Evolutionary conservation across 257 asterid genomes (phyloP), one percentile per base, ranked within the genome.

Genomic region (Solanum clarkiae): DNA sequence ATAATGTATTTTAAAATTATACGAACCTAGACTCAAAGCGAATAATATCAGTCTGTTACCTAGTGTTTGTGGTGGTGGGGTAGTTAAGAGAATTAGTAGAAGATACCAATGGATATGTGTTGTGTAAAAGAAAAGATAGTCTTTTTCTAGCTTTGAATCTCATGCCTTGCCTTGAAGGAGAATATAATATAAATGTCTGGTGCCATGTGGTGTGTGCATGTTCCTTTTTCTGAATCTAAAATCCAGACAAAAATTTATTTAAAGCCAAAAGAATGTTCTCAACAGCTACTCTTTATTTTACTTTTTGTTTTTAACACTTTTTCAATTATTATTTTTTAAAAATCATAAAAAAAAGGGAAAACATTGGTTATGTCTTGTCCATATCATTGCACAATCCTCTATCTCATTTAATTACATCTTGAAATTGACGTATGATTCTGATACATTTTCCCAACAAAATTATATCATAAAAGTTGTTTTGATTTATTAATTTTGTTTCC

Each of bases 221-320:
- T 82, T 82, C 53, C 80, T 59, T 72, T 80, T 82, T 45, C 84
- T 62, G 49, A 45, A 16, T 36, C 26, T 55, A 69, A 40, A 29
- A 29, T 86, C 53, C 79, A 56, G 87, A 89, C 90, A 88, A 87
- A 84, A n/a, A 29, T 55, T 44, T 22, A 45, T 42, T 80, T 80
- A 85, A 92, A 86, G 92, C 80, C 69, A 42, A 83, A 79, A 71
- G 91, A 92, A 92, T 91, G 93, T 91, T 92, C 90, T 91, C 91
- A 88, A 88, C 83, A 84, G 22, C 80, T 86, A 88, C 86, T 69
- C 84, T 89, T 81, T 74, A 18, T 70, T 22, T 49, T 74, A 2
- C 72, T 65, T 60, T 29, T 59, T 36, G 70, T 81, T 45, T 80
- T 63, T 3, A 49, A 82, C 57, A 82, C 53, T 40, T 80, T 72